These are phyloP conservation scores for Paecilomyces sp. DNA, from an alignment of 2,329 filamentous ascomycete genomes.

Conservation along the genomic window DNA sequence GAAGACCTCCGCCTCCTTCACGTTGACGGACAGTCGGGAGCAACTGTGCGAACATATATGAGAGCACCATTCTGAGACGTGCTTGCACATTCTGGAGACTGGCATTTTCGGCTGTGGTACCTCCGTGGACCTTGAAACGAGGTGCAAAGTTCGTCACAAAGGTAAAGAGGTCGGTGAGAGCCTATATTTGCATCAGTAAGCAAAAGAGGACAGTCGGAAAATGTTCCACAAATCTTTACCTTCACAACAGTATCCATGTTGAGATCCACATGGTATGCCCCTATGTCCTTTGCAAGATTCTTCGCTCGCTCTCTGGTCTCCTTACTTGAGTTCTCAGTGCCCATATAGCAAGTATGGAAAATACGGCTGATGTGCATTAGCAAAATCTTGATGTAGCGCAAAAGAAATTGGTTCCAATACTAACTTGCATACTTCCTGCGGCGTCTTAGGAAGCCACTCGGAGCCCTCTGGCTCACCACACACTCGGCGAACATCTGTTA, in stretches of 20 bases:
- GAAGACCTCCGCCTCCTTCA: slow-evolving; percentile 50
- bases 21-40: slow-evolving; percentile 53
- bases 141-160: slow-evolving; percentile 54
- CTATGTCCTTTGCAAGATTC: slow-evolving; percentile 54
- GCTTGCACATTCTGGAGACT: slow-evolving; percentile 64
- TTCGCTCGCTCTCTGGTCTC: slow-evolving; percentile 63
- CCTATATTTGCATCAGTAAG: not conserved
- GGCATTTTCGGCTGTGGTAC: slow-evolving; percentile 54
- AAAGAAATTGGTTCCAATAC: slow-evolving; percentile 1
- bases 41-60: slow-evolving; percentile 58
- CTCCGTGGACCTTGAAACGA: slow-evolving; percentile 58
- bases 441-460: slow-evolving; percentile 46
- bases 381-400: not conserved
- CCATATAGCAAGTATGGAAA: slow-evolving; percentile 64
- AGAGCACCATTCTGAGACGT: slow-evolving; percentile 57
- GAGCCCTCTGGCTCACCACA: slow-evolving; percentile 41
- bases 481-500: slow-evolving; percentile 47
- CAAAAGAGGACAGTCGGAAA: not conserved
- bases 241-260: slow-evolving; percentile 64
- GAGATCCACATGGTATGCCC: slow-evolving; percentile 64
- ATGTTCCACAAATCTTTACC: slow-evolving; percentile 24
- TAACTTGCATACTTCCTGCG: slow-evolving; percentile 52
- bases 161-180: slow-evolving; percentile 51
- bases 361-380: slow-evolving; percentile 29
- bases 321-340: slow-evolving; percentile 58